Base-by-base conservation (phyloP, 345 rosid genomes). In the Boechera retrofracta region DNA sequence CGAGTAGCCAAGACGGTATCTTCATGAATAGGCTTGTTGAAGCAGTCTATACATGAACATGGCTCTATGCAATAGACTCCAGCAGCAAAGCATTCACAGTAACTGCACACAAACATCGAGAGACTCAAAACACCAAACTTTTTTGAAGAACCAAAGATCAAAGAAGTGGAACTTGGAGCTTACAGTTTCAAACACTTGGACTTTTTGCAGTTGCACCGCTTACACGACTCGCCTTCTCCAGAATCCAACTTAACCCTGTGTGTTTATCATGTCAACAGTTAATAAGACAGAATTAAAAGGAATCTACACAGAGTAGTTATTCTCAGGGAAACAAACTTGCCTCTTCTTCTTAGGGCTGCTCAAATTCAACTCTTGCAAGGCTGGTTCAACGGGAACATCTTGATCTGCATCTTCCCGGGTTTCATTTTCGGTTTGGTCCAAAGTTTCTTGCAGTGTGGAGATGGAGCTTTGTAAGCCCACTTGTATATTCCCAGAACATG, bases 111-210 rank as follows among this genome's bases (percentile, higher is more conserved):
- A 42, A 33, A 29, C 31, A 60, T 45, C 71, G 55, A 56, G 39
- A 62, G 7, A 62, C 62, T 74, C 72, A 74, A 41, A 45, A 55
- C 51, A 39, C 51, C 18, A 63, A 45, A 64, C 29, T 6, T 33
- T 28, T 26, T 47, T 32, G 1, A 54, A 44, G 13, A 39, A 4
- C 35, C 32, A 21, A 32, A 39, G 45, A n/a, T 58, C 9, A 32
- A 69, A 45, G 2, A 56, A 29, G 16, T 33, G 16, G 4, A 52
- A 53, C 31, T 11, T 38, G 10, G 72, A 86, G 85, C 99, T 88
- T 85, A 92, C 99, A 95, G 99, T 82, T 95, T 95, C 88, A 95
- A 83, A 77, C 99, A 95, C 86, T 88, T 92, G 7, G 98, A 91
- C 65, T 91, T 95, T 82, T 91, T 92, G 79, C 99, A 95, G 85